Evolutionary conservation across 768 basidiomycete species (phyloP).

Genomic region (Lenzites betulinus): DNA sequence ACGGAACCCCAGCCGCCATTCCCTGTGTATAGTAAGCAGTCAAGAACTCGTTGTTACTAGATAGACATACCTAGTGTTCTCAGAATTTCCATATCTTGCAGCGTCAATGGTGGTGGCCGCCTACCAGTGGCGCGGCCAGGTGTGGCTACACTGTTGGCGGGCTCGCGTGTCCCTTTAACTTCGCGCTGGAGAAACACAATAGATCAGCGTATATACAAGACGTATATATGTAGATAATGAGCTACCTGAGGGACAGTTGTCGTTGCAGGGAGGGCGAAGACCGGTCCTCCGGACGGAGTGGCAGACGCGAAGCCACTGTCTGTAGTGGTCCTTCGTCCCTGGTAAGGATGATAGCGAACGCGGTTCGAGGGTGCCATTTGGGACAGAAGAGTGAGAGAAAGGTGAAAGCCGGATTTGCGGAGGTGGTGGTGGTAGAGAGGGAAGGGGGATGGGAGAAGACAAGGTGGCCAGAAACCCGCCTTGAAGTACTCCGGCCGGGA

Average conservation of each 20-base stretch:
- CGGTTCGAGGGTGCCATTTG: not conserved
- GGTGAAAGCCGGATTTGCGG: not conserved
- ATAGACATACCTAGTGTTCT: not conserved
- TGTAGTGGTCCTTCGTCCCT: not conserved
- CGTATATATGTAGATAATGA: not conserved
- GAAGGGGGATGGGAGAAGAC: not conserved
- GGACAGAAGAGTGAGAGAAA: not conserved
- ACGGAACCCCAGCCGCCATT: constrained; percentile 45
- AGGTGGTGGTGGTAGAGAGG: not conserved
- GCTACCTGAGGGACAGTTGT: not conserved
- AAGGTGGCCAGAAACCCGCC: no score
- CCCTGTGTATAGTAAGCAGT: constrained; percentile 34
- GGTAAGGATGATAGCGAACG: not conserved
- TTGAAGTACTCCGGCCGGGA: no score
- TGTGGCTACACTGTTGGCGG: not conserved
- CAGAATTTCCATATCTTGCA: not conserved
- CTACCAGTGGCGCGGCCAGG: not conserved
- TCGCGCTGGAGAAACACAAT: not conserved
- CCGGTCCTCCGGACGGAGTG: not conserved
- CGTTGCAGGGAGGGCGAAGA: not conserved
- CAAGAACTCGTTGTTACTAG: not conserved
- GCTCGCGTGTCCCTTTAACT: not conserved
- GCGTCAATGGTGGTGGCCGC: not conserved
- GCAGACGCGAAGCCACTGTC: constrained; percentile 14
- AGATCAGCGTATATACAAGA: not conserved